Conservation (phyloP, 805 yeast species). For the Cyberlindnera saturnus region DNA sequence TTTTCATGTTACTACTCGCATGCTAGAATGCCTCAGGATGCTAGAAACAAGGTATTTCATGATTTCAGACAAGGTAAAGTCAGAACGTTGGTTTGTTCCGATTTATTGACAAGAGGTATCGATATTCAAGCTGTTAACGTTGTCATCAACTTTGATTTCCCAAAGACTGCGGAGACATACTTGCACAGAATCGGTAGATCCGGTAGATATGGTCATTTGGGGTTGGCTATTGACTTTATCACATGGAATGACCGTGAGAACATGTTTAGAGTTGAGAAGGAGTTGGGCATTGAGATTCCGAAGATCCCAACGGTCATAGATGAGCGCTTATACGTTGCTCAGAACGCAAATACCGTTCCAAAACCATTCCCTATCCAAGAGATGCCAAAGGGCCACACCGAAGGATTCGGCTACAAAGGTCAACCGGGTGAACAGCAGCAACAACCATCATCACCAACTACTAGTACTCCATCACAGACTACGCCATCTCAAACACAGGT, state of each 20-base stretch:
- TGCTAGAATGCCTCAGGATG: slow-evolving; percentile 95
- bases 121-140: slow-evolving; percentile 99
- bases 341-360: slow-evolving; percentile 68
- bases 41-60: slow-evolving; percentile 96
- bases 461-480: neutral
- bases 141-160: slow-evolving; percentile 96
- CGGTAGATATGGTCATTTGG: slow-evolving; percentile 97
- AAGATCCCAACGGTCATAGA: slow-evolving; percentile 96
- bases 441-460: slow-evolving; percentile 21
- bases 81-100: slow-evolving; percentile 95
- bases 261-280: slow-evolving; percentile 92
- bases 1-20: slow-evolving; percentile 96
- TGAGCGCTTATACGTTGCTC: slow-evolving; percentile 81
- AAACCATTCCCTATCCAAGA: slow-evolving; percentile 79
- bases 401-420: slow-evolving; percentile 40
- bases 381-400: slow-evolving; percentile 35
- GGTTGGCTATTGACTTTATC: slow-evolving; percentile 93
- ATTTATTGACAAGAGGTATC: slow-evolving; percentile 94
- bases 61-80: slow-evolving; percentile 98
- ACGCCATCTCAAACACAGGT: neutral
- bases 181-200: slow-evolving; percentile 98
- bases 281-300: slow-evolving; percentile 93
- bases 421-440: slow-evolving; percentile 29
- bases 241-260: slow-evolving; percentile 96
- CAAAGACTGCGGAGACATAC: slow-evolving; percentile 95